Conservation (phyloP, 2,329 filamentous ascomycete genomes). For the Monilinia fructicola region DNA sequence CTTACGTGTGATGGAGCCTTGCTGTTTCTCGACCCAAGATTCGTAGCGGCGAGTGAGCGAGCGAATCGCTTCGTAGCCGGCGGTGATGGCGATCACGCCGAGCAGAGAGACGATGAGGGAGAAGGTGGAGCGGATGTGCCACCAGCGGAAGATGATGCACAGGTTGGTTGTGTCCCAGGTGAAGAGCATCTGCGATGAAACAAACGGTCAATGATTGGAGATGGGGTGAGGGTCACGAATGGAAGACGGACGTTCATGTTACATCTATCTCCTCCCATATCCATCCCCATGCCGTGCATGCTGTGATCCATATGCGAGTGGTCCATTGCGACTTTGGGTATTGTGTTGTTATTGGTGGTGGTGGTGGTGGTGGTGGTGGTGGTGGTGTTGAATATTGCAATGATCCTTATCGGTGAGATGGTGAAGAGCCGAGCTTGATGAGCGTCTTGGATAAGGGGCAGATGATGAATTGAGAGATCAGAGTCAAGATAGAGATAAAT, state of each 20-base stretch:
- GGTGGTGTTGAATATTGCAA: background rate
- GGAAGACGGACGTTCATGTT: constrained; percentile 76
- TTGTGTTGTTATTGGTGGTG: background rate
- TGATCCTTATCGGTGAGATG: background rate
- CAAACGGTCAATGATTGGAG: background rate
- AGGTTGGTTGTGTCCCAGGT: constrained; percentile 93
- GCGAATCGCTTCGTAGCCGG: constrained; percentile 90
- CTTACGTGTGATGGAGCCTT: constrained; percentile 38
- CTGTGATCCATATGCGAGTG: constrained; percentile 35
- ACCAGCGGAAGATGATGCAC: constrained; percentile 91
- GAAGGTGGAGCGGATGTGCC: constrained; percentile 75
- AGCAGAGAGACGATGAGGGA: constrained; percentile 81
- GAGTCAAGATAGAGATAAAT: background rate
- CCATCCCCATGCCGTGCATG: constrained; percentile 51
- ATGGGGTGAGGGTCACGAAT: background rate
- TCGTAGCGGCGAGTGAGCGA: constrained; percentile 78
- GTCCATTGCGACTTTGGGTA: constrained; percentile 2
- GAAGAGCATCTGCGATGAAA: constrained; percentile 80
- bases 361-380: no score
- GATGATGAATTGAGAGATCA: background rate
- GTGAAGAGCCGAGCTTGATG: background rate
- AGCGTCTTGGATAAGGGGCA: background rate
- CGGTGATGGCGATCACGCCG: constrained; percentile 76
- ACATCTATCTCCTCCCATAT: constrained; percentile 63
- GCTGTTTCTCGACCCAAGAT: constrained; percentile 40